phyloP scores from a whole-genome alignment of 129 eudicot species.

The Pittosporum tobira region DNA sequence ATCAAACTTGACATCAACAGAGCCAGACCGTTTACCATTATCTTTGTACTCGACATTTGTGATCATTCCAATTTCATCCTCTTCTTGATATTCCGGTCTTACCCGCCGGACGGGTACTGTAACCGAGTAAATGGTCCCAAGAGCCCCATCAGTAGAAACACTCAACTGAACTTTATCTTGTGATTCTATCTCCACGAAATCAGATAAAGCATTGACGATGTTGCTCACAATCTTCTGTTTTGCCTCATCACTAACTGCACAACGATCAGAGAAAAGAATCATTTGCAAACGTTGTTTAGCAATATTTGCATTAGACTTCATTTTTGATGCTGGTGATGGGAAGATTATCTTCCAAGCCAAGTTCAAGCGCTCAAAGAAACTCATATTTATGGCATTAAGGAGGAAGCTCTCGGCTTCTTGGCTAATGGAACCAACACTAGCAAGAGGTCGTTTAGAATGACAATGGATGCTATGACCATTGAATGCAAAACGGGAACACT shows the following conservation, averaged over 20 bases:
- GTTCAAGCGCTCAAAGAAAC: slow-evolving; percentile 69
- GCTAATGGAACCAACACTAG: slow-evolving; percentile 35
- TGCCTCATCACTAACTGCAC: slow-evolving; percentile 92
- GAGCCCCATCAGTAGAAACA: slow-evolving; percentile 70
- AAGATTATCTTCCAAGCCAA: slow-evolving; percentile 82
- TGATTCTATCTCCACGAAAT: slow-evolving; percentile 86
- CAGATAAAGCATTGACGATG: slow-evolving; percentile 66
- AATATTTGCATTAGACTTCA: slow-evolving; percentile 62
- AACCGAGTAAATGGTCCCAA: slow-evolving; percentile 80
- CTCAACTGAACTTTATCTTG: slow-evolving; percentile 84
- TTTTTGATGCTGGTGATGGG: slow-evolving; percentile 50
- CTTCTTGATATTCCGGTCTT: slow-evolving; percentile 62
- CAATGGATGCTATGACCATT: slow-evolving; percentile 31
- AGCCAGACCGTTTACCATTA: slow-evolving; percentile 59
- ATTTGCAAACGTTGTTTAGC: slow-evolving; percentile 86
- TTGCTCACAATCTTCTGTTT: slow-evolving; percentile 74
- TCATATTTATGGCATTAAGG: slow-evolving; percentile 64
- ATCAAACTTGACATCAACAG: slow-evolving; percentile 85
- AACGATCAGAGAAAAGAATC: slow-evolving; percentile 86
- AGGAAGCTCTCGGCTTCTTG: slow-evolving; percentile 68
- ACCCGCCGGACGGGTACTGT: slow-evolving; percentile 87
- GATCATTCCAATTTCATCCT: slow-evolving; percentile 50
- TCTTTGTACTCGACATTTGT: slow-evolving; percentile 73
- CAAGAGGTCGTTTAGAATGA: slow-evolving; percentile 45
- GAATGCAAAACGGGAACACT: slow-evolving; percentile 19